Conservation (phyloP, 441 rosid genomes). For the Hura crepitans region DNA sequence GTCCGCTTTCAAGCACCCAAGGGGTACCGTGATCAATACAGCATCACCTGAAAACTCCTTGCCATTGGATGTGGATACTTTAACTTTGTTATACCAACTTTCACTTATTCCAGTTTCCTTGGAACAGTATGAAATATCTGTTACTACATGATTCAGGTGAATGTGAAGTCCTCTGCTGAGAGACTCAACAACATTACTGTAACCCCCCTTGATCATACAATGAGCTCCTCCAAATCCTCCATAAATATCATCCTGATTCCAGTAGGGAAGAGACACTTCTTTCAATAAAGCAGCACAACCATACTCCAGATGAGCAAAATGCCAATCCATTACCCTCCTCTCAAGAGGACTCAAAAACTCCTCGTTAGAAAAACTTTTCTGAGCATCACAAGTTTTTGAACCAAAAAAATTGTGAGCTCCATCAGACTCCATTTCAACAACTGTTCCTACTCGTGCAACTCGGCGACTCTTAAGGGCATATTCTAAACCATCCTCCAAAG, state of each 20-base stretch:
- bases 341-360: constrained; percentile 88
- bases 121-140: constrained; percentile 60
- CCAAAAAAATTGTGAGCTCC: constrained; percentile 64
- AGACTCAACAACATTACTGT: constrained; percentile 81
- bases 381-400: constrained; percentile 66
- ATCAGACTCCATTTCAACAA: constrained; percentile 51
- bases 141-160: constrained; percentile 62
- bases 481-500: constrained; percentile 96
- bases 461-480: constrained; percentile 86
- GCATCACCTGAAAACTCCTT: constrained; percentile 81
- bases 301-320: constrained; percentile 96
- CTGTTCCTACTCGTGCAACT: constrained; percentile 45
- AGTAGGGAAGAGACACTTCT: constrained; percentile 93
- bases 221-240: constrained; percentile 99
- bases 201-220: constrained; percentile 99
- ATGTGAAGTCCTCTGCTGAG: constrained; percentile 71
- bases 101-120: constrained; percentile 39
- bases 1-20: constrained; percentile 98
- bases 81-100: constrained; percentile 44
- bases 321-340: constrained; percentile 99
- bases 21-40: constrained; percentile 90
- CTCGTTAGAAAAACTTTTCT: constrained; percentile 37
- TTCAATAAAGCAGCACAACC: constrained; percentile 97
- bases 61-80: constrained; percentile 74
- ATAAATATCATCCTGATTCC: constrained; percentile 98